These are phyloP conservation scores for Aplosporella prunicola DNA, from an alignment of 2,329 filamentous ascomycete species.

Conservation along the genomic window DNA sequence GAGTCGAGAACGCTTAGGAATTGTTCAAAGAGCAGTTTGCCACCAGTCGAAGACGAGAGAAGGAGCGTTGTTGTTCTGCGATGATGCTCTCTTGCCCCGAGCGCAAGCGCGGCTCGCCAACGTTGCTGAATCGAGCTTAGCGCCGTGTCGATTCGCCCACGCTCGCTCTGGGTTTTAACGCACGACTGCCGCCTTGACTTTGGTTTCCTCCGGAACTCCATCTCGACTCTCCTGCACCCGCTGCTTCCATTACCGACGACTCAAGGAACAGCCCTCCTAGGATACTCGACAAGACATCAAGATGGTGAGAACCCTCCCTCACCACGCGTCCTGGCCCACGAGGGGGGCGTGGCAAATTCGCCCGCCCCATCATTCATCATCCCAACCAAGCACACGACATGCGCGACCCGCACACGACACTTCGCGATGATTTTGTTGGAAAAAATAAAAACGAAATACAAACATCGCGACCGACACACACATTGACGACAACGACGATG, in stretches of 20 bases:
- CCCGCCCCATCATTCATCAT: slow-evolving; percentile 14
- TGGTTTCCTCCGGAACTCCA: slow-evolving; percentile 12
- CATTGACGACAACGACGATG: no score
- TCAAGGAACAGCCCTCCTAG: slow-evolving; percentile 20
- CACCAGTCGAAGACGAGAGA: no score
- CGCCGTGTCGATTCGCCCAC: no score
- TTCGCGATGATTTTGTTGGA: no score
- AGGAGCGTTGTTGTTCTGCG: no score
- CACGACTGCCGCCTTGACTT: slow-evolving; percentile 2
- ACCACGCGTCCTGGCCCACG: slow-evolving; percentile 10
- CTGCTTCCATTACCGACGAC: slow-evolving; percentile 22
- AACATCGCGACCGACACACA: slow-evolving; percentile 5
- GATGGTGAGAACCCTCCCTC: slow-evolving; percentile 27
- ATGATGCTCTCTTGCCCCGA: no score
- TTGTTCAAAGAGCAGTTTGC: no score
- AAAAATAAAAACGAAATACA: no score
- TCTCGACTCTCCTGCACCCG: slow-evolving; percentile 24
- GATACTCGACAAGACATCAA: slow-evolving; percentile 27
- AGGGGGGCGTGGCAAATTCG: slow-evolving; percentile 11
- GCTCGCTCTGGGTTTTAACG: neutral
- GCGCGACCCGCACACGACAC: no score
- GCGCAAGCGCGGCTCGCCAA: no score
- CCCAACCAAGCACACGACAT: slow-evolving; percentile 24
- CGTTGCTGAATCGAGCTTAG: no score
- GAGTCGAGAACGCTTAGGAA: no score